Conservation (phyloP, 2,329 filamentous ascomycete species). For the Aspergillus pseudotamarii region DNA sequence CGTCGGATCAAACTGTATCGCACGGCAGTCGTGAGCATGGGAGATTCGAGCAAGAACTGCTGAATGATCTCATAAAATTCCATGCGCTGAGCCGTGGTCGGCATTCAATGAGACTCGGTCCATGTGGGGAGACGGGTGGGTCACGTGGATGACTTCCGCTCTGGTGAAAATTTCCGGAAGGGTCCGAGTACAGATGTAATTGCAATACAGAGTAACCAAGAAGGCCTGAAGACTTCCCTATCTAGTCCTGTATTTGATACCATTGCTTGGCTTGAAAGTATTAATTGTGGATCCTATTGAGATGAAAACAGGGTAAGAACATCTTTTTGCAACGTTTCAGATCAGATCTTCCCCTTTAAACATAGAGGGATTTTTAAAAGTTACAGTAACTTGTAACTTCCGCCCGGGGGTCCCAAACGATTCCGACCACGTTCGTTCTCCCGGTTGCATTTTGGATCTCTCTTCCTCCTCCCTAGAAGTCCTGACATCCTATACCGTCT, state of each 20-base stretch:
- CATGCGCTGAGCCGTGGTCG: constrained; percentile 1
- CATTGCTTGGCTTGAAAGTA: background rate
- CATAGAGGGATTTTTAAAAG: constrained; percentile 1
- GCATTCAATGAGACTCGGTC: background rate
- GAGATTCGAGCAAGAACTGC: background rate
- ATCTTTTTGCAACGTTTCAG: background rate
- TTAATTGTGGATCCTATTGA: background rate
- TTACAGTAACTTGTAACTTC: constrained; percentile 23
- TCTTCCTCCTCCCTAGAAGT: constrained; percentile 15
- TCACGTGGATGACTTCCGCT: constrained; percentile 22
- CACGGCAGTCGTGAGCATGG: constrained; percentile 7
- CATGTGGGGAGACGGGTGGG: constrained; percentile 21
- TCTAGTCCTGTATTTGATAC: background rate
- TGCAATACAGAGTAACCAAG: constrained; percentile 18
- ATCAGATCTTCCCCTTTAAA: background rate
- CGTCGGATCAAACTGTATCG: constrained; percentile 17
- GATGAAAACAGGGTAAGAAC: background rate
- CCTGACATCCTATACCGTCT: constrained; percentile 6
- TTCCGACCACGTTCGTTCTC: constrained; percentile 44
- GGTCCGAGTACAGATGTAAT: constrained; percentile 12
- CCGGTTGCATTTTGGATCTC: constrained; percentile 29
- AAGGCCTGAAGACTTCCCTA: background rate
- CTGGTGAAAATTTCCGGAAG: constrained; percentile 20
- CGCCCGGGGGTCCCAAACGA: constrained; percentile 23
- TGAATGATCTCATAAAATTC: background rate